phyloP scores from a whole-genome alignment of 2,329 filamentous ascomycete species.

The Fusarium bactridioides region DNA sequence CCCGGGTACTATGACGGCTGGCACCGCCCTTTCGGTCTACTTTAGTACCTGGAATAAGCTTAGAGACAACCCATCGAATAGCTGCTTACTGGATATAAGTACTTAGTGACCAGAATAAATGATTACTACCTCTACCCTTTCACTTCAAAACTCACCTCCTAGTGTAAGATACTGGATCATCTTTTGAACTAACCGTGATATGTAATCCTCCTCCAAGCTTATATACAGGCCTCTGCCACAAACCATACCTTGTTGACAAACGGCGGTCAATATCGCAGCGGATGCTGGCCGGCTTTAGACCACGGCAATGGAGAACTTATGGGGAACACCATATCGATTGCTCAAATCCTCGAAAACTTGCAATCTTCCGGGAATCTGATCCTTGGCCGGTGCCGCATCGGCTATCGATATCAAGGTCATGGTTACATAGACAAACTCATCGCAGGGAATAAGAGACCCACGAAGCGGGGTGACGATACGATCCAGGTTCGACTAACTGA shows the following conservation, averaged over 20 bases:
- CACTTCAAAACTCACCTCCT: accelerated
- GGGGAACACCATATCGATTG: not conserved
- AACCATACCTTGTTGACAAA: not conserved
- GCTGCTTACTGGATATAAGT: not conserved
- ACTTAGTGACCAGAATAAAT: not conserved
- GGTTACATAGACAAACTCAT: not conserved
- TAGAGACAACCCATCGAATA: not conserved
- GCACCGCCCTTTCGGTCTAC: not conserved
- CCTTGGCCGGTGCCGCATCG: not conserved
- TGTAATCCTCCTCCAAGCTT: not conserved
- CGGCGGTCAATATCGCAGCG: not conserved
- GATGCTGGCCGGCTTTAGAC: not conserved
- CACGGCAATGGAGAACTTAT: not conserved
- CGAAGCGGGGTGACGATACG: conserved; percentile 1
- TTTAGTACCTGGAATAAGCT: no score
- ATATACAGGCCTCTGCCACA: not conserved
- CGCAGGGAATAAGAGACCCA: not conserved
- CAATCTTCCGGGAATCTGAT: not conserved
- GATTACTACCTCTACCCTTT: accelerated
- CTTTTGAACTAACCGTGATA: not conserved
- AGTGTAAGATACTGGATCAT: accelerated
- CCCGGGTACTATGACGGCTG: no score
- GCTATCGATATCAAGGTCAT: not conserved
- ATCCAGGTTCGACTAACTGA: not conserved
- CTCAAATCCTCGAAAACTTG: not conserved